Evolutionary conservation across 129 eudicot species (phyloP).

Genomic region (Pulicaria dysenterica): DNA sequence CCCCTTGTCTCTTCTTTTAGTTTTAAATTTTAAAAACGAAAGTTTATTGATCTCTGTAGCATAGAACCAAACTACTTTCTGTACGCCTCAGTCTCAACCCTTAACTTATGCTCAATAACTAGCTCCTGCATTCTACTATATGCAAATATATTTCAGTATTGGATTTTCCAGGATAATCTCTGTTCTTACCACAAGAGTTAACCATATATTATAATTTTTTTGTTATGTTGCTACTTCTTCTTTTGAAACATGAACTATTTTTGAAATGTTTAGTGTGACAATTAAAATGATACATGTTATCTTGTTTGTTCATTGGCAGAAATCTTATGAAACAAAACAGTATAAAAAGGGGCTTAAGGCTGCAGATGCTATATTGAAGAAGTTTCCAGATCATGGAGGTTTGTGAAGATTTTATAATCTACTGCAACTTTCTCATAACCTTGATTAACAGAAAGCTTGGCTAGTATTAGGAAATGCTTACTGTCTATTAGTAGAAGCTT

Average conservation of each 20-base stretch:
- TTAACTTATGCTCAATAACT: background rate
- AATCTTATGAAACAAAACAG: constrained; percentile 97
- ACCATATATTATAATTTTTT: background rate
- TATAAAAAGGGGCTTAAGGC: constrained; percentile 97
- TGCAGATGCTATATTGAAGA: constrained; percentile 89
- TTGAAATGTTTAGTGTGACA: constrained; percentile 2
- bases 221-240: constrained; percentile 18
- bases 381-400: constrained; percentile 99
- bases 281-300: constrained; percentile 21
- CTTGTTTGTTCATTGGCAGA: constrained; percentile 51
- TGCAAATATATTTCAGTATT: background rate
- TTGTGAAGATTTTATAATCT: constrained; percentile 13
- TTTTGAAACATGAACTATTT: constrained; percentile 14
- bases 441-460: background rate
- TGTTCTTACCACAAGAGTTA: constrained; percentile 3
- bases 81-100: background rate
- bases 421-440: background rate
- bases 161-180: constrained; percentile 3
- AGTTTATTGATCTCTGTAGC: background rate
- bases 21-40: background rate
- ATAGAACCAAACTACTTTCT: background rate
- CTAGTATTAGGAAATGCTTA: constrained; percentile 9
- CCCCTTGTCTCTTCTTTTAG: constrained; percentile 1
- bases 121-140: constrained; percentile 13
- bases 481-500: background rate